Evolutionary conservation across 441 rosid genomes (phyloP), one percentile per base, ranked within the genome.

Genomic region (Syzygium syzygioides): DNA sequence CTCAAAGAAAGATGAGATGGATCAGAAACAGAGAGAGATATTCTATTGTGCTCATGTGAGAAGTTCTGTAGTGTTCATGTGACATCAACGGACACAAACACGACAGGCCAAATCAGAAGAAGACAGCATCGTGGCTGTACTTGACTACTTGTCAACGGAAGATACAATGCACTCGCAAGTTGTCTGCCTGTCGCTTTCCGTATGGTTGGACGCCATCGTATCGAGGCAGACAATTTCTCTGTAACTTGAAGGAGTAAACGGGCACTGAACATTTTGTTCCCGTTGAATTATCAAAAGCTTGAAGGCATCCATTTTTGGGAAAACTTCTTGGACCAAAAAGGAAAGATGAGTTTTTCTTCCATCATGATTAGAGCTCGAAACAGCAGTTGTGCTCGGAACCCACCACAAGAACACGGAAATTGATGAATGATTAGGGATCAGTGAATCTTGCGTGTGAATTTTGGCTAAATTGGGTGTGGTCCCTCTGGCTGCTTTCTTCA

Each of bases 71-170:
- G 83, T 41, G 52, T 48, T 76, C 53, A 41, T 2, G n/a, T 41
- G 53, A 76, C 83, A 48, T 76, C 23, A 71, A 6, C 9, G 12
- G 80, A 76, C 9, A 6, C 83, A 13, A 7, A 23, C 50, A 41
- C 83, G 13, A 76, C n/a, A 76, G 52, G 52, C 83, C 83, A 6
- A 41, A 60, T n/a, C 17, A 14, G 83, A 26, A 71, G 52, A 41
- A 76, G 83, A 41, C 83, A 76, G n/a, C 83, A 41, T 41, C 28
- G 18, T 41, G 17, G 23, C 83, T 41, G n/a, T 0, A 12, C 52
- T 3, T 0, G 83, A 23, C 53, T 0, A 6, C 52, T 3, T 0
- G 83, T 41, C 53, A 25, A n/a, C 53, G 48, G 53, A 23, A 76
- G 53, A 41, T 14, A 52, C 13, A 14, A n/a, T 13, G 68, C 68